Evolutionary conservation across 148 eudicot genomes (phyloP), one percentile per base, ranked within the genome.

Genomic region (Tetragonia tetragonoides): DNA sequence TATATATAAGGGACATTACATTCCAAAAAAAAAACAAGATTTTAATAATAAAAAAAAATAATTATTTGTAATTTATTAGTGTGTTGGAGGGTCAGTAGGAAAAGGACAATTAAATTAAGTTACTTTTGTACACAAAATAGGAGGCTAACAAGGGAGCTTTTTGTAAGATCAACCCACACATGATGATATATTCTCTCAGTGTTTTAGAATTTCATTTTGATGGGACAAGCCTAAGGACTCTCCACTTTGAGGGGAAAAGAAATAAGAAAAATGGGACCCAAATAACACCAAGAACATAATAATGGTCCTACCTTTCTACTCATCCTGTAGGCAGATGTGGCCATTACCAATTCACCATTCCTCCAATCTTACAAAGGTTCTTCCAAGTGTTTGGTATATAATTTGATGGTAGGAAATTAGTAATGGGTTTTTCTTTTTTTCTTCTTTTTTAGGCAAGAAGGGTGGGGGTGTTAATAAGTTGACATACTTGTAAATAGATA

Each of bases 101-200:
- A 83, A 51, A 83, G 65, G 80, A 70, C 79, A 51, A 46, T 47
- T 24, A 69, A 70, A 70, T 20, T 20, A 75, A 46, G 75, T 49
- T 51, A 14, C 60, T 67, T 74, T 83, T 70, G 78, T 79, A 42
- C 60, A 74, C 41, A 75, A 61, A 70, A 66, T 54, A 68, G 75
- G 78, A 75, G 72, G 71, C 68, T 10, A 60, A 12, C 21, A 69
- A 40, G 53, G 78, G 81, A 78, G 72, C 63, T 68, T 75, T 70
- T 76, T 28, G 34, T 28, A 28, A 70, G 74, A 72, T 59, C 56
- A 82, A 82, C 63, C 70, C 1, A 73, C 37, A 73, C 67, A 83
- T 61, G 75, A 80, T 61, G 61, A 41, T 21, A 77, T 77, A 82
- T 82, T 82, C 75, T 68, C 63, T 49, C 1, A 7, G n/a, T 10